A percentile compares a stretch with the other conserved stretches of the same genome.
phyloP scores from a whole-genome alignment of 2,329 filamentous ascomycete species.

The Fusarium circinatum region DNA sequence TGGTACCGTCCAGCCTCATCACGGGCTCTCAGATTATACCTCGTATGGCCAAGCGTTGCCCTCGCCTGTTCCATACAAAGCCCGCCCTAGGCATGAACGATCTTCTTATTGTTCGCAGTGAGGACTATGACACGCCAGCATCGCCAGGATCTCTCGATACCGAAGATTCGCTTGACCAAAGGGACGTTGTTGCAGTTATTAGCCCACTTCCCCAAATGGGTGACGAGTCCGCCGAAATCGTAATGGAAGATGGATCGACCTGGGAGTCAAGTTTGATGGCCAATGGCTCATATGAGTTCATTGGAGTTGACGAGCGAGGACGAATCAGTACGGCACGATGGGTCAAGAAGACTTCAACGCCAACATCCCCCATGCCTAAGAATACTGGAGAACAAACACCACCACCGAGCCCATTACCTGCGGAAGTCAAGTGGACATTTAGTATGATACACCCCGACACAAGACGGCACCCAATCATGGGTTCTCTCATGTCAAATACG shows the following conservation, averaged over 20 bases:
- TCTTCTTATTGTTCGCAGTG: slow-evolving; percentile 75
- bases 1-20: slow-evolving; percentile 74
- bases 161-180: slow-evolving; percentile 58
- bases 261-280: slow-evolving; percentile 65
- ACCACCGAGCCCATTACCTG: slow-evolving; percentile 39
- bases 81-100: slow-evolving; percentile 74
- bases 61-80: slow-evolving; percentile 71
- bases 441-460: slow-evolving; percentile 77
- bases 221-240: slow-evolving; percentile 70
- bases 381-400: slow-evolving; percentile 36
- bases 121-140: slow-evolving; percentile 64
- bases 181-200: slow-evolving; percentile 73
- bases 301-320: slow-evolving; percentile 67
- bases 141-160: slow-evolving; percentile 51
- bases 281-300: slow-evolving; percentile 74
- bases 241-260: slow-evolving; percentile 69
- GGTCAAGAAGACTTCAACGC: slow-evolving; percentile 62
- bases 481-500: slow-evolving; percentile 69
- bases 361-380: slow-evolving; percentile 27
- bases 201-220: slow-evolving; percentile 64
- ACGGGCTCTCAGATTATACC: slow-evolving; percentile 66
- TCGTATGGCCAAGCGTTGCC: slow-evolving; percentile 68
- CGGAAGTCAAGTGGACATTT: slow-evolving; percentile 74
- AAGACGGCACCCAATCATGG: slow-evolving; percentile 79
- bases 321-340: slow-evolving; percentile 72